Percentiles rank a stretch among this genome's conserved stretches.
phyloP scores from a whole-genome alignment of 2,329 filamentous ascomycete species.

The Anisogramma anomala region DNA sequence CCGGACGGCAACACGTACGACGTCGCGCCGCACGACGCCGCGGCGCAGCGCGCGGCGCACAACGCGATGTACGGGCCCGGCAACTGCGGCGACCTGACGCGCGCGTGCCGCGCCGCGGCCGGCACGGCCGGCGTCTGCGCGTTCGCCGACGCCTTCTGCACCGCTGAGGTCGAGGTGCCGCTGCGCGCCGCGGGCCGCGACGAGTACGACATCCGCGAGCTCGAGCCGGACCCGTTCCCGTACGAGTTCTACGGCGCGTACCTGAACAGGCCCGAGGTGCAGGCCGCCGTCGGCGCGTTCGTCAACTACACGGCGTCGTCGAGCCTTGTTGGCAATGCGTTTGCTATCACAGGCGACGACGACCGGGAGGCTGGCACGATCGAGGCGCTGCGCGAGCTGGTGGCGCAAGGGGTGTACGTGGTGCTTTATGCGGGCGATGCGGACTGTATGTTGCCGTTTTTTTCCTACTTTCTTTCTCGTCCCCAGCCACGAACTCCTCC shows the following conservation, averaged over 20 bases:
- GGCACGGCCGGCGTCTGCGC: slow-evolving; percentile 39
- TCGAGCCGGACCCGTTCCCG: slow-evolving; percentile 45
- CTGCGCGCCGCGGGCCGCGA: slow-evolving; percentile 43
- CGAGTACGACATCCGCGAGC: slow-evolving; percentile 48
- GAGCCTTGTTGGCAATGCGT: slow-evolving; percentile 3
- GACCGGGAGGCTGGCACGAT: slow-evolving; percentile 8
- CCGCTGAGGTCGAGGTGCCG: slow-evolving; percentile 37
- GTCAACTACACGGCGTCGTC: slow-evolving; percentile 17
- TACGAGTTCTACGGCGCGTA: slow-evolving; percentile 43
- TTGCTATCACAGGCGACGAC: slow-evolving; percentile 9
- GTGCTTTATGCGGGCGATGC: slow-evolving; percentile 10
- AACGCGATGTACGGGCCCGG: slow-evolving; percentile 49
- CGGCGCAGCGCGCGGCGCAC: slow-evolving; percentile 38
- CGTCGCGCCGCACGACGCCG: slow-evolving; percentile 38
- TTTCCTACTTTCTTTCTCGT: neutral
- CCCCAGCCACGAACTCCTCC: no score
- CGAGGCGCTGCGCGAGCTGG: slow-evolving; percentile 1
- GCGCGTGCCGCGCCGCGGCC: slow-evolving; percentile 41
- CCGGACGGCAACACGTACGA: slow-evolving; percentile 46
- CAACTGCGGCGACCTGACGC: slow-evolving; percentile 48
- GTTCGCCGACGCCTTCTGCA: slow-evolving; percentile 45
- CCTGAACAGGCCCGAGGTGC: slow-evolving; percentile 37
- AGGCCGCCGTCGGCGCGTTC: slow-evolving; percentile 19
- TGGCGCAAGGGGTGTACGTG: slow-evolving; percentile 7
- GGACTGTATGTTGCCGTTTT: slow-evolving; percentile 2